A percentile compares a stretch with the other conserved stretches of the same genome.
These are phyloP conservation scores for Serendipita sp. DNA, from an alignment of 768 basidiomycete species.

Conservation along the genomic window DNA sequence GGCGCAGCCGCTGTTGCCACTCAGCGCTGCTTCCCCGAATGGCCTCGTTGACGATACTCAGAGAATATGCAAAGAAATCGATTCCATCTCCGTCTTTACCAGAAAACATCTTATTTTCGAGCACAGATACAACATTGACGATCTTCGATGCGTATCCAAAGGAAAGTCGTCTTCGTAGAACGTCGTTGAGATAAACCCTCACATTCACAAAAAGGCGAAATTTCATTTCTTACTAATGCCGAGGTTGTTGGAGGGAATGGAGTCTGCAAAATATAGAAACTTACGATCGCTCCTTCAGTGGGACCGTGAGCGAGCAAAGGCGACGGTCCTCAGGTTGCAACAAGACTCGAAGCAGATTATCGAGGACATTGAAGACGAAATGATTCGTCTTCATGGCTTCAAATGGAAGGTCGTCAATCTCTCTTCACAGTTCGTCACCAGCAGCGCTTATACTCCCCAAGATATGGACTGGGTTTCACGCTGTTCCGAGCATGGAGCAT, in stretches of 20 bases:
- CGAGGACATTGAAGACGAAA: conserved; percentile 59
- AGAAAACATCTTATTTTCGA: conserved; percentile 40
- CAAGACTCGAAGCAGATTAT: conserved; percentile 41
- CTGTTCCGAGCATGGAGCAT: conserved; percentile 76
- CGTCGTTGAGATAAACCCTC: background rate
- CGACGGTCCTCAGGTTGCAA: conserved; percentile 34
- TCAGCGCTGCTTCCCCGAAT: background rate
- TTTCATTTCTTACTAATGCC: conserved; percentile 87
- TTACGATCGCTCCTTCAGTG: conserved; percentile 38
- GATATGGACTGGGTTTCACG: conserved; percentile 75
- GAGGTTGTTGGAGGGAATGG: conserved; percentile 26
- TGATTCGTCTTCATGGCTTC: conserved; percentile 57
- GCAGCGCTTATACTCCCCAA: conserved; percentile 21
- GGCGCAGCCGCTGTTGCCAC: background rate
- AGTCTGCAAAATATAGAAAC: conserved; percentile 23
- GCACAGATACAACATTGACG: conserved; percentile 39
- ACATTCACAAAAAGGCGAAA: conserved; percentile 28
- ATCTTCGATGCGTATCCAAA: conserved; percentile 69
- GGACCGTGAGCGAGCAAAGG: conserved; percentile 39
- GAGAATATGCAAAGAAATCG: conserved; percentile 38
- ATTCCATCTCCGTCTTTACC: conserved; percentile 38
- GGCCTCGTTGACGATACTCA: conserved; percentile 33
- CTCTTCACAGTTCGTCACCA: conserved; percentile 6
- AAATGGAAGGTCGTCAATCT: conserved; percentile 33
- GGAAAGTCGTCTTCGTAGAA: background rate